phyloP scores from a whole-genome alignment of 2,329 filamentous ascomycete species.

The Penicillium janthinellum region DNA sequence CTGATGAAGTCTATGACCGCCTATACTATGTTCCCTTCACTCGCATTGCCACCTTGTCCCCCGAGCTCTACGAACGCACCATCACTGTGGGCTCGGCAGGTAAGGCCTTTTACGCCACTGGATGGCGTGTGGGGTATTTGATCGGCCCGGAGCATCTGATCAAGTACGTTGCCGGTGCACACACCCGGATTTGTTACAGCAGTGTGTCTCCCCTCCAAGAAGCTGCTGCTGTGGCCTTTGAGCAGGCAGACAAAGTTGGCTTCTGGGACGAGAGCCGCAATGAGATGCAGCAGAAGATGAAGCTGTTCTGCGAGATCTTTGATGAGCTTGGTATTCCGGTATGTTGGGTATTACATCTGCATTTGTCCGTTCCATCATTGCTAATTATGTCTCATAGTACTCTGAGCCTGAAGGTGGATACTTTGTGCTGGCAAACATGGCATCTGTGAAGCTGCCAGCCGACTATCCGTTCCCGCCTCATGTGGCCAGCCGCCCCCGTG shows the following conservation, averaged over 20 bases:
- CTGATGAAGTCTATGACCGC: conserved; percentile 90
- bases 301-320: conserved; percentile 81
- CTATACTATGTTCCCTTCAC: conserved; percentile 96
- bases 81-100: conserved; percentile 93
- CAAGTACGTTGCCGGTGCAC: conserved; percentile 86
- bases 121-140: conserved; percentile 94
- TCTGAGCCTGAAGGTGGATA: conserved; percentile 95
- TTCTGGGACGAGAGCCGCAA: conserved; percentile 85
- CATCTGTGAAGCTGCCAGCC: conserved; percentile 78
- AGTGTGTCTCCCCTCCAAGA: conserved; percentile 93
- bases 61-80: conserved; percentile 83
- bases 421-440: conserved; percentile 93
- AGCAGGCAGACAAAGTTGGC: conserved; percentile 77
- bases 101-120: conserved; percentile 98
- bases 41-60: conserved; percentile 84
- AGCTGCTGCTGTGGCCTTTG: conserved; percentile 90
- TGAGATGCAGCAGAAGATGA: conserved; percentile 89
- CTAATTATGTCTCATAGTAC: conserved; percentile 52
- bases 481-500: conserved; percentile 80
- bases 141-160: conserved; percentile 88
- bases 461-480: conserved; percentile 88
- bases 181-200: conserved; percentile 95
- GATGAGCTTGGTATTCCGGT: conserved; percentile 70
- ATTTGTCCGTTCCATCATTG: not conserved
- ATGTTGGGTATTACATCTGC: conserved; percentile 17